Evolutionary conservation across 345 rosid genomes (phyloP), one percentile per base, ranked within the genome.

Genomic region (Populus simonii): DNA sequence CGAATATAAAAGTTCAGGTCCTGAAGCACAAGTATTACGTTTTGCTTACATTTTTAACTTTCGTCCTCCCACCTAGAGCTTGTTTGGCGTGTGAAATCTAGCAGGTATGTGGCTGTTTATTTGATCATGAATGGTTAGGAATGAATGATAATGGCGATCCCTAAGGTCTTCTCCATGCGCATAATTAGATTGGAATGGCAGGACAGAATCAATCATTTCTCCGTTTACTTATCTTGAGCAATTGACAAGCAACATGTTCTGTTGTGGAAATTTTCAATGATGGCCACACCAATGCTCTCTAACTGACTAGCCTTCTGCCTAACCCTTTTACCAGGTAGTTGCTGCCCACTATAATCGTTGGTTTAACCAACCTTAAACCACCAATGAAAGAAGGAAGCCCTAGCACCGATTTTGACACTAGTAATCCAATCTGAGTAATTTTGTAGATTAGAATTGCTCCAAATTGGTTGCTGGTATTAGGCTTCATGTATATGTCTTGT

Each of bases 231-330:
- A 25, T 59, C 13, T 39, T 35, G 29, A 36, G 71, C 15, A 68
- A 22, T 4, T 20, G 22, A 68, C 8, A 72, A 72, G 66, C 66
- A 72, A 36, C 66, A 31, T 55, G 41, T 20, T 35, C 23, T 29
- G 20, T 36, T 51, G 43, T 16, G 23, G n/a, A 33, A 53, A 31
- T 71, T 11, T 4, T 70, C 69, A 36, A 74, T 78, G 61, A 82
- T 74, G 63, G 25, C 59, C 79, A 76, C 66, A 13, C 47, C 27
- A 9, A 11, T 49, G 62, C 80, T 66, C 38, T 43, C 38, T 79
- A 62, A 67, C 70, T 67, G 66, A 75, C 53, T n/a, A 23, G 39
- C 18, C 55, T 72, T 75, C 49, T 15, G 76, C 49, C 73, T 66
- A 53, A 62, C 22, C 55, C 43, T 57, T 39, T 59, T 49, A 36